phyloP scores from a whole-genome alignment of 495 filamentous ascomycete genomes.

The Penicillium longicatenatum region DNA sequence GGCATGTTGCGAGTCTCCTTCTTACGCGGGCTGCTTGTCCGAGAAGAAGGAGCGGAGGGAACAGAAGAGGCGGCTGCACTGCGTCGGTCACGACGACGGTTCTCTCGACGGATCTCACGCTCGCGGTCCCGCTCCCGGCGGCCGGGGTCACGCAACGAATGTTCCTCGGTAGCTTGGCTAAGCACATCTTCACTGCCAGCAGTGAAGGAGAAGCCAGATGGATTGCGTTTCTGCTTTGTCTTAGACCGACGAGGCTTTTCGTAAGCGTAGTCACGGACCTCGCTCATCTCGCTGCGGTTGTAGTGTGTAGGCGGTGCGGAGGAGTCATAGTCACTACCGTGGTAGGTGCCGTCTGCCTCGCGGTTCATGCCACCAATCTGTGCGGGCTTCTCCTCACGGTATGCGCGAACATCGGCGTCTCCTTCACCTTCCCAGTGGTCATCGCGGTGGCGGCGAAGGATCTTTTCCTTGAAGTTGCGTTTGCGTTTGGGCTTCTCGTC shows the following conservation, averaged over 20 bases:
- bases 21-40: conserved; percentile 42
- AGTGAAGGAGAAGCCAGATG: conserved; percentile 50
- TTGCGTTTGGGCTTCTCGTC: conserved; percentile 41
- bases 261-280: conserved; percentile 50
- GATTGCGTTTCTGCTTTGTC: conserved; percentile 20
- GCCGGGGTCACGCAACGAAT: conserved; percentile 41
- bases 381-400: conserved; percentile 81
- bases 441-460: conserved; percentile 42
- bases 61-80: conserved; percentile 26
- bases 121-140: conserved; percentile 18
- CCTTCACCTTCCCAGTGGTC: conserved; percentile 57
- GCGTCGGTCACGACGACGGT: conserved; percentile 14
- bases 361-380: conserved; percentile 85
- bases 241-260: conserved; percentile 24
- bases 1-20: conserved; percentile 41
- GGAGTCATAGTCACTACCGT: conserved; percentile 61
- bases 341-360: conserved; percentile 69
- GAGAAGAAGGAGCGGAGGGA: conserved; percentile 30
- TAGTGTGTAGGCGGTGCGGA: conserved; percentile 52
- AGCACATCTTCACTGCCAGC: conserved; percentile 55
- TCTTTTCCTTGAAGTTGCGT: conserved; percentile 41
- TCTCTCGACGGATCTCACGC: conserved; percentile 31
- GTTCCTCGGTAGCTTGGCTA: conserved; percentile 58
- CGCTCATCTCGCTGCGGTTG: conserved; percentile 54
- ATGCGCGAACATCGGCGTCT: conserved; percentile 75